Percentiles rank a stretch among this genome's conserved stretches.
Conservation (phyloP, 2,329 filamentous ascomycete species). For the Xylaria sp. region DNA sequence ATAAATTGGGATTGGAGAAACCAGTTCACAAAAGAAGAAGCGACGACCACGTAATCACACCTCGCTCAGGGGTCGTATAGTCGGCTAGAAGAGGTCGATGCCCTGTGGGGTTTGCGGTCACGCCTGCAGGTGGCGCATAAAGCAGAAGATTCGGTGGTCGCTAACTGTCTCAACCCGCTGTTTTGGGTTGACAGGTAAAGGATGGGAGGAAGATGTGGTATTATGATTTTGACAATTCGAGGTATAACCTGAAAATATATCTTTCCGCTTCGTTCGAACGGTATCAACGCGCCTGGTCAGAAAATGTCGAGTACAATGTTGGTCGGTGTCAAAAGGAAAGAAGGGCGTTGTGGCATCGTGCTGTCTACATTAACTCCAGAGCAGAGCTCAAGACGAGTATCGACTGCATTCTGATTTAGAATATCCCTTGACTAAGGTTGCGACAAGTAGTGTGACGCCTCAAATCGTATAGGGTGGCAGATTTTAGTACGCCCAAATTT, state of each 20-base stretch:
- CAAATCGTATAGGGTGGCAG: conserved; percentile 24
- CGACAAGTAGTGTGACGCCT: conserved; percentile 28
- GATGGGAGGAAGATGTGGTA: conserved; percentile 42
- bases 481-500: conserved; percentile 84
- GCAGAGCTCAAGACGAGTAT: conserved; percentile 55
- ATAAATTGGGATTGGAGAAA: conserved; percentile 31
- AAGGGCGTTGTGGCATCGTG: conserved; percentile 61
- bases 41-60: conserved; percentile 21
- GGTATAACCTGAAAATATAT: conserved; percentile 42
- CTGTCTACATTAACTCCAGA: conserved; percentile 56
- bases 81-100: conserved; percentile 15
- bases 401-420: conserved; percentile 55
- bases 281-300: conserved; percentile 41
- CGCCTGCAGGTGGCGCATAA: conserved; percentile 16
- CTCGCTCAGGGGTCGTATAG: conserved; percentile 27
- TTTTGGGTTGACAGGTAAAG: conserved; percentile 23
- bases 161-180: conserved; percentile 19
- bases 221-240: conserved; percentile 47
- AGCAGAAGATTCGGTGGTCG: conserved; percentile 24
- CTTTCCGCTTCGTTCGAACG: conserved; percentile 40
- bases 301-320: conserved; percentile 47
- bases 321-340: conserved; percentile 47
- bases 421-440: conserved; percentile 42
- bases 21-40: conserved; percentile 43
- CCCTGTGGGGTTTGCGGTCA: conserved; percentile 13